Conservation (phyloP, 768 basidiomycete species). For the Termitomyces sp. region DNA sequence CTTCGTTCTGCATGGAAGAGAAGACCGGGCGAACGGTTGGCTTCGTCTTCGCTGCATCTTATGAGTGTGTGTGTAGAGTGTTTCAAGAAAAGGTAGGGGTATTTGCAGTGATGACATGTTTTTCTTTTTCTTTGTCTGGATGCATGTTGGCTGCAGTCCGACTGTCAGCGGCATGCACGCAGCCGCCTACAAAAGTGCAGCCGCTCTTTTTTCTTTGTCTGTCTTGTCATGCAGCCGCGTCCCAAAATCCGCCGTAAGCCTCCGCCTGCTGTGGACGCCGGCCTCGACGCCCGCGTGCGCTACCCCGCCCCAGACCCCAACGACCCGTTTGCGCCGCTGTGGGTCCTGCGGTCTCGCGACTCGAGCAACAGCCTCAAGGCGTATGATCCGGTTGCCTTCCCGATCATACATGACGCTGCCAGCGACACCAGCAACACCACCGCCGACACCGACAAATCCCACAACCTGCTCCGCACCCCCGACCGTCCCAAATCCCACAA, state of each 20-base stretch:
- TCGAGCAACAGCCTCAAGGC: constrained; percentile 34
- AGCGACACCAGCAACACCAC: neutral
- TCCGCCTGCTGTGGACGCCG: constrained; percentile 42
- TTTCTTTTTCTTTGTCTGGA: too few relatives aligned
- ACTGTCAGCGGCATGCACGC: neutral
- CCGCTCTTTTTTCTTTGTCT: too few relatives aligned
- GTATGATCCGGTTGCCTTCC: neutral
- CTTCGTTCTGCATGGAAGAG: too few relatives aligned
- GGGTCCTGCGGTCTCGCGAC: constrained; percentile 58
- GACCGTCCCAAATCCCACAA: too few relatives aligned
- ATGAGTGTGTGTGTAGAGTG: too few relatives aligned
- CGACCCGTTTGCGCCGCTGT: constrained; percentile 70
- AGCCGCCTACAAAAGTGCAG: neutral
- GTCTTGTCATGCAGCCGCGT: neutral
- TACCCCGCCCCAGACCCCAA: constrained; percentile 67
- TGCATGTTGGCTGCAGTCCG: neutral
- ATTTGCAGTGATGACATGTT: too few relatives aligned
- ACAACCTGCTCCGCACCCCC: too few relatives aligned
- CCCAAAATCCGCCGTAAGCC: constrained; percentile 53
- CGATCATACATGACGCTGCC: neutral
- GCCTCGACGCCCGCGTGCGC: constrained; percentile 18
- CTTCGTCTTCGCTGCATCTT: too few relatives aligned
- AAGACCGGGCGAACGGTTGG: too few relatives aligned
- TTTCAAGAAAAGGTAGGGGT: too few relatives aligned
- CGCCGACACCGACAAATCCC: neutral